A percentile compares a stretch with the other conserved stretches of the same genome.
These are phyloP conservation scores for Suillus discolor DNA, from an alignment of 768 basidiomycete genomes.

Conservation along the genomic window DNA sequence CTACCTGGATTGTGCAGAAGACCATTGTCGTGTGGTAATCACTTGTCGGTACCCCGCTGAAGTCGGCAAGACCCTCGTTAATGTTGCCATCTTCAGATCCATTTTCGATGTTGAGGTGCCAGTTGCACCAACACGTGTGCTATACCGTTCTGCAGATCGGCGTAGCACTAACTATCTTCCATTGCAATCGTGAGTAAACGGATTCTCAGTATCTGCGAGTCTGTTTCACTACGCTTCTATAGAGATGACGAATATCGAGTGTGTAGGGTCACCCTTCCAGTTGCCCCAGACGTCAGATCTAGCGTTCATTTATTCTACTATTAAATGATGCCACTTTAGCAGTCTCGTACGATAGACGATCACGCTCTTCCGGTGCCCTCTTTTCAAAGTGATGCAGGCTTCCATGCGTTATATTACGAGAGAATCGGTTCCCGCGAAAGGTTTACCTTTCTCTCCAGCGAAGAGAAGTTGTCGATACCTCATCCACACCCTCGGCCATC, in stretches of 20 bases:
- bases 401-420: neutral
- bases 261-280: neutral
- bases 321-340: neutral
- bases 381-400: neutral
- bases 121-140: neutral
- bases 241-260: neutral
- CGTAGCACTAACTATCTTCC: neutral
- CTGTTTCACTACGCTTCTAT: neutral
- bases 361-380: neutral
- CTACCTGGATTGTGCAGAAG: neutral
- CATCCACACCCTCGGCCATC: neutral
- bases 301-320: neutral
- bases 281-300: neutral
- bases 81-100: neutral
- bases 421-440: neutral
- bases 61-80: neutral
- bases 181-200: neutral
- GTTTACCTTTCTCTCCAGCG: constrained; percentile 1
- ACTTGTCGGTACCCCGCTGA: neutral
- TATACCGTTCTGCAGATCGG: neutral
- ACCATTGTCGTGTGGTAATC: neutral
- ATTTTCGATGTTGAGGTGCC: neutral
- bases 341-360: neutral
- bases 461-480: neutral
- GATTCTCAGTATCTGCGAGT: constrained; percentile 5